phyloP scores from a whole-genome alignment of 2,329 filamentous ascomycete species.

The Laburnicola sp. region DNA sequence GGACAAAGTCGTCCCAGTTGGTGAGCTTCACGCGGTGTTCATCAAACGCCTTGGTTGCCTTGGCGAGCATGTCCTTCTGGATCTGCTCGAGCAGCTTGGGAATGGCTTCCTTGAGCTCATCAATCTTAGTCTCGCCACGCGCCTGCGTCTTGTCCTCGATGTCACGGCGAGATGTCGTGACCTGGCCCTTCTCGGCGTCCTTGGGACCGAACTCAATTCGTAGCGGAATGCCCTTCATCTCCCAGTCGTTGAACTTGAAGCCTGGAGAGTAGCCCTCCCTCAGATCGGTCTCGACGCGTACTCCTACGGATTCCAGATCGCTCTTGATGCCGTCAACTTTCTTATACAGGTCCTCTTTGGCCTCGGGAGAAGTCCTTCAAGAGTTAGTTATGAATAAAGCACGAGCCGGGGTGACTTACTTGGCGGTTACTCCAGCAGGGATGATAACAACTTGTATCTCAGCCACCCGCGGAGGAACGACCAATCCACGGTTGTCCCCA shows the following conservation, averaged over 20 bases:
- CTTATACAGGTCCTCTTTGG: conserved; percentile 73
- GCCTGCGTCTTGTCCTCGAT: conserved; percentile 68
- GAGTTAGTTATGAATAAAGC: conserved; percentile 3
- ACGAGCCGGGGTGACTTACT: conserved; percentile 56
- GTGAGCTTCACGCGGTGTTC: conserved; percentile 79
- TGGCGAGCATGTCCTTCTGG: conserved; percentile 76
- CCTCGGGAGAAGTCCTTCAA: conserved; percentile 62
- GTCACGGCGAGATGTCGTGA: conserved; percentile 86
- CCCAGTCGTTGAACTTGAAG: conserved; percentile 99
- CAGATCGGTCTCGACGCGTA: conserved; percentile 80
- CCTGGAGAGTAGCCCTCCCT: conserved; percentile 88
- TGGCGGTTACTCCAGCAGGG: conserved; percentile 90
- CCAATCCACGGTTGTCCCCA: conserved; percentile 91
- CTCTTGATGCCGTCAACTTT: conserved; percentile 72
- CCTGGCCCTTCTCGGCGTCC: conserved; percentile 81
- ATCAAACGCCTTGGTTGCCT: conserved; percentile 77
- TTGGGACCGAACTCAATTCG: conserved; percentile 95
- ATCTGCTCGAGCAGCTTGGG: conserved; percentile 86
- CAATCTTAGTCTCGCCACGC: conserved; percentile 69
- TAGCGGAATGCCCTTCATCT: conserved; percentile 91
- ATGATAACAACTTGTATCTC: conserved; percentile 85
- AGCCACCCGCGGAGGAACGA: conserved; percentile 87
- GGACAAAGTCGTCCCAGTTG: conserved; percentile 88
- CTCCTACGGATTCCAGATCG: conserved; percentile 69
- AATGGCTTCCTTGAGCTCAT: conserved; percentile 72